A percentile compares a stretch with the other conserved stretches of the same genome.
Evolutionary conservation across 2,329 filamentous ascomycete genomes (phyloP).

Genomic region (Fusarium burgessii): DNA sequence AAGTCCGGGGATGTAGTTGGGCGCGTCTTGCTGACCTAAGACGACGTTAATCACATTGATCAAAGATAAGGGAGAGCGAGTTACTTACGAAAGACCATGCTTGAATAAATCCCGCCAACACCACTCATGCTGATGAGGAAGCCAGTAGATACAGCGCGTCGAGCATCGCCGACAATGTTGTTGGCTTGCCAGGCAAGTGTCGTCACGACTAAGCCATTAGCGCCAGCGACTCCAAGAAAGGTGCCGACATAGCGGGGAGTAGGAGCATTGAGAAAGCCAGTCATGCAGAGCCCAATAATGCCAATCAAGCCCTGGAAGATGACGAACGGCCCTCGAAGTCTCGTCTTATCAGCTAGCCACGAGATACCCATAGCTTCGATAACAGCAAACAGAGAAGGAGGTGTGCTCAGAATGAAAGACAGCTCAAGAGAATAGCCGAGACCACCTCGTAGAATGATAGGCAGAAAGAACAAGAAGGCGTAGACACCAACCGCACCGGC

Average conservation of each 20-base stretch:
- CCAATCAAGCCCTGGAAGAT: constrained; percentile 33
- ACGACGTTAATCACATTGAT: too few relatives aligned
- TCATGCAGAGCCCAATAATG: constrained; percentile 29
- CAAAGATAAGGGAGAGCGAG: fast-evolving
- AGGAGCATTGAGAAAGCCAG: constrained; percentile 5
- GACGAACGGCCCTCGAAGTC: constrained; percentile 22
- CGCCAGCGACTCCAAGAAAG: constrained; percentile 23
- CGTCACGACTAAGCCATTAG: constrained; percentile 20
- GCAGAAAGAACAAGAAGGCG: constrained; percentile 22
- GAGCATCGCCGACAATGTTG: constrained; percentile 26
- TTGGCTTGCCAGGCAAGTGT: constrained; percentile 30
- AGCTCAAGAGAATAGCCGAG: constrained; percentile 29
- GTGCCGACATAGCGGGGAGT: constrained; percentile 31
- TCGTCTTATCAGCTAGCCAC: constrained; percentile 25
- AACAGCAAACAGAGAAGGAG: constrained; percentile 11
- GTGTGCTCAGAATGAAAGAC: constrained; percentile 22
- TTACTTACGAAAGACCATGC: constrained; percentile 36
- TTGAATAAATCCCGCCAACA: constrained; percentile 28
- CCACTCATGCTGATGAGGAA: constrained; percentile 33
- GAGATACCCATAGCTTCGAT: constrained; percentile 29
- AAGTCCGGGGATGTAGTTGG: constrained; percentile 24
- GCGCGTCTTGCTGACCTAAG: constrained; percentile 26
- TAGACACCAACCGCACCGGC: constrained; percentile 33
- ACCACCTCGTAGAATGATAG: constrained; percentile 14
- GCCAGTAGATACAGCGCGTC: constrained; percentile 28